Conservation (phyloP, 2,329 filamentous ascomycete genomes). For the Colletotrichum scovillei region DNA sequence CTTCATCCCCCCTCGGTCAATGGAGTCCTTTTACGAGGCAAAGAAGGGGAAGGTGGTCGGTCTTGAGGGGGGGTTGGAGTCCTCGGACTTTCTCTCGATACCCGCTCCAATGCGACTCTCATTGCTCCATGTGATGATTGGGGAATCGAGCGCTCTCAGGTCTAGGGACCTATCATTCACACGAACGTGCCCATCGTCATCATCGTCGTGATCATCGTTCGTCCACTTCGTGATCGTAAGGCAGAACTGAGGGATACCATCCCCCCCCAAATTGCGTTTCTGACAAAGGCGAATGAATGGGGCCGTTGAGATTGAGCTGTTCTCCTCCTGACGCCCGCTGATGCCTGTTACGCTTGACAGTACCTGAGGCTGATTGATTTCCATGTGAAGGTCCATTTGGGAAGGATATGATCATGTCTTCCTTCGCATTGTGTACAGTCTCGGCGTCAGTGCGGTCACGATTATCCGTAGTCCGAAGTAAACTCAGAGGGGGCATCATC, state of each 20-base stretch:
- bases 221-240: neutral
- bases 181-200: neutral
- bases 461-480: neutral
- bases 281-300: neutral
- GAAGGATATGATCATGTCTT: neutral
- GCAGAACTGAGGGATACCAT: neutral
- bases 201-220: too few relatives aligned
- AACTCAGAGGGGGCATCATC: too few relatives aligned
- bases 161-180: neutral
- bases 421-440: neutral
- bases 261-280: neutral
- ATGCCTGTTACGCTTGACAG: neutral
- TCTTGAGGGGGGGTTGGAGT: neutral
- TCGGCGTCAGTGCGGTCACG: neutral
- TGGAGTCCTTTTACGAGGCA: neutral
- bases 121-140: neutral
- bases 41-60: neutral
- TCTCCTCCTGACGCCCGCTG: neutral
- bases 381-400: neutral
- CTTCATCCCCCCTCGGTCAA: neutral
- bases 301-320: neutral
- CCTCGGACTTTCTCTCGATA: neutral
- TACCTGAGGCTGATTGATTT: neutral
- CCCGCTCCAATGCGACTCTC: neutral
- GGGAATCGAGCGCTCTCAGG: neutral